These are phyloP conservation scores for Violaceomyces palustris DNA, from an alignment of 1,284 basidiomycete genomes.

Conservation along the genomic window DNA sequence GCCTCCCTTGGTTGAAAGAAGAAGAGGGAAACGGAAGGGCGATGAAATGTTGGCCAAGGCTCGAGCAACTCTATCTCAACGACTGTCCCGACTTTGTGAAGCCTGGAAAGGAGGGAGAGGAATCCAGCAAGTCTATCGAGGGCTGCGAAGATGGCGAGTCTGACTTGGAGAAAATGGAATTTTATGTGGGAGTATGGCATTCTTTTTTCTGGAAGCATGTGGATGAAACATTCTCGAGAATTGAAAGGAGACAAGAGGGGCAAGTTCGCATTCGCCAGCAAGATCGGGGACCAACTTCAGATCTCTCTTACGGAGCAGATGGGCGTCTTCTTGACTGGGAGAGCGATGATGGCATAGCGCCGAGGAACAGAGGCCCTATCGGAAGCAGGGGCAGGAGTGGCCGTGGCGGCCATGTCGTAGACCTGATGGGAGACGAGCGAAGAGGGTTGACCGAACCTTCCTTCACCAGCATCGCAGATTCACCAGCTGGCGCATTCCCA, in stretches of 20 bases:
- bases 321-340: background rate
- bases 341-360: background rate
- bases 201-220: too few relatives aligned
- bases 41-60: conserved; percentile 3
- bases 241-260: too few relatives aligned
- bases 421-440: too few relatives aligned
- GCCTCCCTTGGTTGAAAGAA: conserved; percentile 10
- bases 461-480: background rate
- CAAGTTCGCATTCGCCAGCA: too few relatives aligned
- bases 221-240: too few relatives aligned
- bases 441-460: conserved; percentile 2
- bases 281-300: conserved; percentile 1
- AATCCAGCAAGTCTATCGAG: background rate
- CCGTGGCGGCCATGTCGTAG: too few relatives aligned
- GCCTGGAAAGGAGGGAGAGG: too few relatives aligned
- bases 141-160: background rate
- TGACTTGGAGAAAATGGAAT: background rate
- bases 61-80: conserved; percentile 6
- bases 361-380: background rate
- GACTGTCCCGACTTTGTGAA: conserved; percentile 7
- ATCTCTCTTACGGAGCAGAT: conserved; percentile 1
- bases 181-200: conserved; percentile 10
- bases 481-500: conserved; percentile 4
- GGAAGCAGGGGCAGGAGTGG: too few relatives aligned
- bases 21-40: too few relatives aligned